Evolutionary conservation across 805 yeast species (phyloP), one percentile per base, ranked within the genome.

Genomic region (Cyberlindnera mycetangii): DNA sequence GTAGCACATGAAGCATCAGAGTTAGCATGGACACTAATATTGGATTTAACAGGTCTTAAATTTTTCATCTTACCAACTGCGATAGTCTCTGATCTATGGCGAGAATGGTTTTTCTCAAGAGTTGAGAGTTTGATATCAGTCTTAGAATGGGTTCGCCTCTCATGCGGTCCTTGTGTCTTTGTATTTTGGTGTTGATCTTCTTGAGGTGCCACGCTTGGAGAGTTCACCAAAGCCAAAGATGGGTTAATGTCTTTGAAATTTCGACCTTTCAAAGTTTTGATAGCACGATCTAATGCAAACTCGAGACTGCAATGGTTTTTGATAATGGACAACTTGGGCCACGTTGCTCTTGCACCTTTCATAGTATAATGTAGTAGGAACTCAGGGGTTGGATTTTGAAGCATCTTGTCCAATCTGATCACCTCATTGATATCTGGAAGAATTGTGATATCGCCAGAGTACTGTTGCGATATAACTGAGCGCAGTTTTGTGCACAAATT

Each of bases 361-460:
- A 81, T 72, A 2, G 84, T 76, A 47, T 86, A 78, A 45, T 83
- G 84, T 37, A 81, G 62, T 35, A 90, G 62, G 55, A 85, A 88
- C 42, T 79, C 86, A 0, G 85, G 81, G 0, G 90, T 76, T 2
- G 99, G 99, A 58, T 93, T 92, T 17, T 76, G 74, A 53, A 93
- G 71, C 25, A 93, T 62, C 45, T 78, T 79, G 30, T 72, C 65
- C 39, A 87, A 67, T 50, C 88, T 89, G 0, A 71, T 53, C 24
- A 73, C 52, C 41, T 79, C 64, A 31, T 74, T 68, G 46, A 85
- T 70, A 39, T 85, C 86, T 0, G 98, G 99, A 36, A 95, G 64
- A 37, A 93, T 89, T 1, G 98, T 93, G 32, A 93, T 84, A 62
- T 93, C 95, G 1, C 99, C 99, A 11, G 90, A 82, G 61, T 93